Base-by-base conservation (phyloP, 345 rosid genomes). In the Trapa bicornis region DNA sequence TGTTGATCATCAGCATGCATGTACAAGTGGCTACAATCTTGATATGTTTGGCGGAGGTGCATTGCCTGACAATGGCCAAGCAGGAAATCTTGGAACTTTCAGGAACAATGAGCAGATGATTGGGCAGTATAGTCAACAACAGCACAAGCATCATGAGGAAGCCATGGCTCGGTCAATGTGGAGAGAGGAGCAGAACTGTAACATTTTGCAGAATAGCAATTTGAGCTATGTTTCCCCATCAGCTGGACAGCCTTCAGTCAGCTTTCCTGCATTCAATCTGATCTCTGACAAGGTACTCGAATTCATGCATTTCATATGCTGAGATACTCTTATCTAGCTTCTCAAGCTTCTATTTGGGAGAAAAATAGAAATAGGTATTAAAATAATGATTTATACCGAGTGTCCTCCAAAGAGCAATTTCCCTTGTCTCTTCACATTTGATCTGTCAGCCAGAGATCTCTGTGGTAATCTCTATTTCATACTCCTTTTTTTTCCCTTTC, bases 251-350 rank as follows among this genome's bases (percentile, higher is more conserved):
- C 68, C 82, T 60, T 67, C 82, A 41, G 68, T 65, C 47, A 45
- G 69, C 71, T 75, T 78, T 61, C 80, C 83, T 17, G 16, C 80
- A 45, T 79, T 72, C 65, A 79, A 69, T 17, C 16, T 63, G 45
- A 64, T 73, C 68, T 32, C 83, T 11, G 72, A 76, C 69, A 80
- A 80, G 89, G 89, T 79, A 63, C 38, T 33, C 42, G 52, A 41
- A 42, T 41, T 43, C 45, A 37, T 62, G 43, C 7, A 41, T 41
- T 41, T 8, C 7, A 41, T 4, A 41, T 41, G 43, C 43, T 41
- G 43, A 0, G 43, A 41, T 3, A 41, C 43, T 41, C 43, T 41
- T 41, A 4, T 63, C 5, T 58, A 2, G 14, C 4, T 58, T 11
- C 5, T 11, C 2, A 29, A 29, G 37, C 37, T 29, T 58, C 8